Conservation (phyloP, 352 stramenopile genomes). For the Pythium apleroticum region DNA sequence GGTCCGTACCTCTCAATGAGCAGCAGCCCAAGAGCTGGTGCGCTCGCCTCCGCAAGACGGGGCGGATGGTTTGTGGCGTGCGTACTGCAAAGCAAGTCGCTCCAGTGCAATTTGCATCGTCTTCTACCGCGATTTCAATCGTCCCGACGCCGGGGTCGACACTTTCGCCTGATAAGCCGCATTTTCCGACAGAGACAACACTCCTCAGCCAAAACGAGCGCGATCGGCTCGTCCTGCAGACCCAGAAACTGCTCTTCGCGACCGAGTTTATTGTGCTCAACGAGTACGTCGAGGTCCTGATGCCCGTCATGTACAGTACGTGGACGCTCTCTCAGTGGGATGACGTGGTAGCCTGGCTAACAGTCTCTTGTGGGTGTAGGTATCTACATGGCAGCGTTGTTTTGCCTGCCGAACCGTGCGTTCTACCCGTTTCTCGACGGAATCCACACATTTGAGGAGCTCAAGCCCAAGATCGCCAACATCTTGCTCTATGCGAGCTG, state of each 20-base stretch:
- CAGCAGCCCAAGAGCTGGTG: neutral
- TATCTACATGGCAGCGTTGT: constrained; percentile 19
- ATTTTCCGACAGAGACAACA: neutral
- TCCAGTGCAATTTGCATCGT: neutral
- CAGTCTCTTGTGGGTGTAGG: neutral
- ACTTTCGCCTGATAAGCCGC: neutral
- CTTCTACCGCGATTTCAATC: neutral
- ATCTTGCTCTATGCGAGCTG: constrained; percentile 13
- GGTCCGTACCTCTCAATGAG: neutral
- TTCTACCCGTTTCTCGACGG: constrained; percentile 32
- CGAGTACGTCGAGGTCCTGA: neutral
- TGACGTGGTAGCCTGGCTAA: neutral
- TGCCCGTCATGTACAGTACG: neutral
- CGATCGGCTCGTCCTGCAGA: neutral
- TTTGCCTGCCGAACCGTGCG: constrained; percentile 24
- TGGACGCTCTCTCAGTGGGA: neutral
- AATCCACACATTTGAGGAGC: constrained; percentile 12
- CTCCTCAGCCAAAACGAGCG: neutral
- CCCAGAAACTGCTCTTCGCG: constrained; percentile 28
- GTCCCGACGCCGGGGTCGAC: neutral
- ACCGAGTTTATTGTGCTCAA: constrained; percentile 31
- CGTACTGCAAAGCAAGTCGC: neutral
- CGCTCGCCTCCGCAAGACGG: neutral
- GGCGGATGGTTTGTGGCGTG: neutral
- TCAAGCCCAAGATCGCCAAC: constrained; percentile 12